Conservation (phyloP, 1,139 yeast species). For the Candida sanyaensis region DNA sequence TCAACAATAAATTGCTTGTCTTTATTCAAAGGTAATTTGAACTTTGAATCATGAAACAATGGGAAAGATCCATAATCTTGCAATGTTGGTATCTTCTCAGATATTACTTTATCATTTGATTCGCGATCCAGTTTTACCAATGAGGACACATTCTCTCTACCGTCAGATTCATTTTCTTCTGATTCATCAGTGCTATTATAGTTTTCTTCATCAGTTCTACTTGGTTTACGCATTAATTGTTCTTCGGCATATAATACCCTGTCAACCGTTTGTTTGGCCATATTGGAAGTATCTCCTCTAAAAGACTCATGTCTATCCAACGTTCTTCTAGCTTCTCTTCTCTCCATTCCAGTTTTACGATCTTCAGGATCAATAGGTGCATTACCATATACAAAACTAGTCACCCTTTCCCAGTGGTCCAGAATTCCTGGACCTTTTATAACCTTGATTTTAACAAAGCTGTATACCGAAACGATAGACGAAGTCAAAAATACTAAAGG, state of each 20-base stretch:
- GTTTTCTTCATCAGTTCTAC: conserved; percentile 13
- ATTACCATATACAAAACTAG: conserved; percentile 34
- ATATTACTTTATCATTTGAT: conserved; percentile 28
- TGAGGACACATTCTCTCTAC: conserved; percentile 10
- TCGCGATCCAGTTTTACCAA: conserved; percentile 23
- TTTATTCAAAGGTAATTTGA: conserved; percentile 40
- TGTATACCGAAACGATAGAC: conserved; percentile 35
- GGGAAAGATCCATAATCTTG: conserved; percentile 27
- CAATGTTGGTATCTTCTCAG: conserved; percentile 19
- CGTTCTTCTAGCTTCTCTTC: conserved; percentile 29
- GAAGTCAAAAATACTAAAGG: conserved; percentile 52
- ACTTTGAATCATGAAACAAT: conserved; percentile 24
- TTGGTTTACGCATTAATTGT: conserved; percentile 21
- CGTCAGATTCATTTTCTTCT: conserved; percentile 3
- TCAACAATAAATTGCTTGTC: conserved; percentile 44
- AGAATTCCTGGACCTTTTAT: conserved; percentile 24
- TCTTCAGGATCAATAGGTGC: conserved; percentile 34
- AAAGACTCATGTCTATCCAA: conserved; percentile 37
- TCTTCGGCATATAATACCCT: conserved; percentile 43
- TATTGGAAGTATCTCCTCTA: conserved; percentile 44
- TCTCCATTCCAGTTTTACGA: conserved; percentile 32
- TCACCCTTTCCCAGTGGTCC: conserved; percentile 38
- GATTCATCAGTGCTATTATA: conserved; percentile 3
- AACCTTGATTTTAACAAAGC: conserved; percentile 34
- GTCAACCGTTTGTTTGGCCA: conserved; percentile 41